phyloP scores from a whole-genome alignment of 345 rosid genomes.

The Eucalyptus polyanthemos region DNA sequence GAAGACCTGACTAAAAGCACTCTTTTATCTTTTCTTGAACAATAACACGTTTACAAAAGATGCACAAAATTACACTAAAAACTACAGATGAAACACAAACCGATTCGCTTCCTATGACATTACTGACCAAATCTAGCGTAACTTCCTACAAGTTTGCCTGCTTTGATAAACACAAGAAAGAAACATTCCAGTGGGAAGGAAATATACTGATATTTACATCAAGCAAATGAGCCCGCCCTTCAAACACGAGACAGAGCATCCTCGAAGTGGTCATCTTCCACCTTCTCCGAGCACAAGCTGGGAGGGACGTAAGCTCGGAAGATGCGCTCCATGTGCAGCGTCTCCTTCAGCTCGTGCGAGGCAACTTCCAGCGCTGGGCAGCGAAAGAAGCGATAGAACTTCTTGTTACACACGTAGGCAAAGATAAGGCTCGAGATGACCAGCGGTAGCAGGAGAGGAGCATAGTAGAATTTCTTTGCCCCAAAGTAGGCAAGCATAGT shows the following conservation, averaged over 20 bases:
- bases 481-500: slow-evolving; percentile 66
- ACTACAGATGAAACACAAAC: neutral
- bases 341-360: slow-evolving; percentile 43
- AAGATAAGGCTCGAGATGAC: slow-evolving; percentile 39
- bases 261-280: slow-evolving; percentile 37
- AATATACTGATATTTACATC: neutral
- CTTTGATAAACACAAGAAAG: neutral
- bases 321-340: slow-evolving; percentile 41
- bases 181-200: neutral
- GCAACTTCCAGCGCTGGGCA: slow-evolving; percentile 66
- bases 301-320: slow-evolving; percentile 44
- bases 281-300: slow-evolving; percentile 59
- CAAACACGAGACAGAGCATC: slow-evolving; percentile 45
- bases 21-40: no score
- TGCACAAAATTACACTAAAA: neutral
- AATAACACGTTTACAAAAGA: no score
- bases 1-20: no score
- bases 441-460: slow-evolving; percentile 29
- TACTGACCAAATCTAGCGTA: neutral
- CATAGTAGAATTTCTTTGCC: slow-evolving; percentile 25
- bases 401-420: slow-evolving; percentile 40
- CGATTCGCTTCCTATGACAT: neutral
- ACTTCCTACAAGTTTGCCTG: neutral
- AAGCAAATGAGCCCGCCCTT: slow-evolving; percentile 16
- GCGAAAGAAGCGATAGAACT: slow-evolving; percentile 52